Percentiles rank a stretch among this genome's conserved stretches.
phyloP scores from a whole-genome alignment of 2,329 filamentous ascomycete genomes.

The Madurella mycetomatis region DNA sequence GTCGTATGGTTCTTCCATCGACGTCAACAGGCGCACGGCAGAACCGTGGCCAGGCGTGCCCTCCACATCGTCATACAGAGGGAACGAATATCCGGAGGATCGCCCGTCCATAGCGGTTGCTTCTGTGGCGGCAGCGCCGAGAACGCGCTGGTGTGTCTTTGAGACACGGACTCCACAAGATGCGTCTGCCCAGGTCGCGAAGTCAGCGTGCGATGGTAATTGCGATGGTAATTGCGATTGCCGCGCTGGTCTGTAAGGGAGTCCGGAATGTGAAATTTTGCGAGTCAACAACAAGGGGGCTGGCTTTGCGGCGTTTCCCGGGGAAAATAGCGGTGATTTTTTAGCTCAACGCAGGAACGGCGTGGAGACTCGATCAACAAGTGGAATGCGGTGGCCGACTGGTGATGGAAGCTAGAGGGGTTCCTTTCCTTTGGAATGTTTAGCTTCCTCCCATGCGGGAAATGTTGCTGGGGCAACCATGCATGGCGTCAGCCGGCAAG shows the following conservation, averaged over 20 bases:
- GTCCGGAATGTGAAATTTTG: background rate
- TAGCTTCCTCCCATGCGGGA: background rate
- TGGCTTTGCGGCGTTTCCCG: background rate
- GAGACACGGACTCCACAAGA: constrained; percentile 5
- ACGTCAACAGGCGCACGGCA: constrained; percentile 58
- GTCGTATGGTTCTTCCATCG: constrained; percentile 53
- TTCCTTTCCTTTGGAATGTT: constrained; percentile 5
- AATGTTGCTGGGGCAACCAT: constrained; percentile 13
- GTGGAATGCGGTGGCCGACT: constrained; percentile 6
- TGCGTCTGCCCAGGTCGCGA: background rate
- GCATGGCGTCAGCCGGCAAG: background rate
- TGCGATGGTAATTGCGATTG: constrained; percentile 1
- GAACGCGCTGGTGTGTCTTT: constrained; percentile 5
- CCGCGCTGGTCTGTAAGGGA: background rate
- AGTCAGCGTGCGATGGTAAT: background rate
- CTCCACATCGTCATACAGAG: constrained; percentile 53
- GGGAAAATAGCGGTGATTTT: background rate
- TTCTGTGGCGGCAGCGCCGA: constrained; percentile 6
- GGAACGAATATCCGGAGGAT: constrained; percentile 53
- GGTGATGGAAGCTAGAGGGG: constrained; percentile 6
- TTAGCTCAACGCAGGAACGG: background rate
- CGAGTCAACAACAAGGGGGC: background rate
- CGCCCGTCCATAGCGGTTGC: constrained; percentile 44
- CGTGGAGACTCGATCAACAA: background rate
- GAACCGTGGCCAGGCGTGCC: constrained; percentile 44